Conservation (phyloP, 2,329 filamentous ascomycete species). For the Venturia aucupariae region DNA sequence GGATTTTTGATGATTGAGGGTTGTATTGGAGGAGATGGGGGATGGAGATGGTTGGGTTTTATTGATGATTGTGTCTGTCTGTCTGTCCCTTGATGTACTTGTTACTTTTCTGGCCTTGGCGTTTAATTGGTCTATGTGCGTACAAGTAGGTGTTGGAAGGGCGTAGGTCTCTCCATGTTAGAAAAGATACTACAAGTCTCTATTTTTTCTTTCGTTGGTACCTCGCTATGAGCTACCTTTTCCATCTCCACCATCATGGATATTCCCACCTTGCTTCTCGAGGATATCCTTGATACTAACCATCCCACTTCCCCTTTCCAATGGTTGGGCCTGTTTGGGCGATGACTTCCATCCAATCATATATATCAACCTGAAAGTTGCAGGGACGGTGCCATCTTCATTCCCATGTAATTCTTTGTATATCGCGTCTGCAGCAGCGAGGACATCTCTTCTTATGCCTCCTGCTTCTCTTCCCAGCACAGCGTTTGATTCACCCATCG, state of each 20-base stretch:
- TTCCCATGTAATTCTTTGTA: constrained; percentile 84
- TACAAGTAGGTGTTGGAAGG: too few relatives aligned
- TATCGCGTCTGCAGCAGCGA: constrained; percentile 80
- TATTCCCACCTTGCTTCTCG: constrained; percentile 25
- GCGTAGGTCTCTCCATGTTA: too few relatives aligned
- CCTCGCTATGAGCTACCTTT: neutral
- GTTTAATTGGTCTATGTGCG: too few relatives aligned
- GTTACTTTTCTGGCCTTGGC: too few relatives aligned
- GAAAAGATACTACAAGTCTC: too few relatives aligned
- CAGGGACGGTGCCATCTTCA: constrained; percentile 54
- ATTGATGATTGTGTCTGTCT: too few relatives aligned
- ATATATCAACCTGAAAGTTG: constrained; percentile 90
- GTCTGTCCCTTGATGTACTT: too few relatives aligned
- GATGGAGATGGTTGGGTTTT: too few relatives aligned
- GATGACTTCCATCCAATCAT: constrained; percentile 99
- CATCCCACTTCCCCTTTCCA: constrained; percentile 75
- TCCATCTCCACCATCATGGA: constrained; percentile 1
- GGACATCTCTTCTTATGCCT: constrained; percentile 64
- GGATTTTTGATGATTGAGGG: too few relatives aligned
- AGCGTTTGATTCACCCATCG: constrained; percentile 93
- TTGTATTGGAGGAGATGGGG: too few relatives aligned
- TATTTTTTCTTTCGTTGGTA: neutral
- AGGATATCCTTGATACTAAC: constrained; percentile 81
- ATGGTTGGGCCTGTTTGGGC: constrained; percentile 65
- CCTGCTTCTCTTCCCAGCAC: constrained; percentile 78